Base-by-base conservation (phyloP, 257 asterid genomes). In the Nicotiana knightiana region DNA sequence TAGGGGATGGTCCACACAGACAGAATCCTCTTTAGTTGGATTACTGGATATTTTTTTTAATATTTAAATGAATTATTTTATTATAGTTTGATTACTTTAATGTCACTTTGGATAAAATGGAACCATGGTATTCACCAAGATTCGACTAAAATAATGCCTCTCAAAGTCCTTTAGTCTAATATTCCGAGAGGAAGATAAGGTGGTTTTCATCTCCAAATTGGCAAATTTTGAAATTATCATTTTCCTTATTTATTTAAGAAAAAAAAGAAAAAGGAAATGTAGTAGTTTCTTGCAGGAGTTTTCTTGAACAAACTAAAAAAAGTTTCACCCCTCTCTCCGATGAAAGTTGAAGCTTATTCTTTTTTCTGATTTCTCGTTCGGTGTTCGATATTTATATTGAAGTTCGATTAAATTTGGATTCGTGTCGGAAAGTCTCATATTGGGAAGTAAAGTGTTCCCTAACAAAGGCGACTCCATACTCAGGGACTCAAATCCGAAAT, bases 221-320 rank as follows among this genome's bases (percentile, higher is more conserved):
- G 17, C 17, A 51, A 51, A 51, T 51, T 51, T 51, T 51, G 11
- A 1, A 0, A 9, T 51, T 51, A 51, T 51, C 16, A 51, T 51
- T 51, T 51, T 51, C 5, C 16, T 51, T 37, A 37, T 37, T 37
- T 37, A 48, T 48, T 48, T 48, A 48, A 48, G 55, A 65, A 55
- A 43, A 55, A 4, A 16, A 0, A 33, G 9, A 35, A 30, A 37
- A 61, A 57, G 57, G 26, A 39, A 46, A 35, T 67, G 24, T 21
- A 21, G 63, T 3, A 76, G 68, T 85, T 82, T 73, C 88, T 85
- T 85, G 86, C 8, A 37, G 24, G 85, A 32, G 71, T 82, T 68
- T 39, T 53, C 48, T 71, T 79, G 83, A 48, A 64, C 66, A 51
- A 12, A 51, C 1, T 9, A 11, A 51, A 51, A 51, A 11, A 51